Evolutionary conservation across 1,284 basidiomycete species (phyloP).

Genomic region (Trichosporon asahii): DNA sequence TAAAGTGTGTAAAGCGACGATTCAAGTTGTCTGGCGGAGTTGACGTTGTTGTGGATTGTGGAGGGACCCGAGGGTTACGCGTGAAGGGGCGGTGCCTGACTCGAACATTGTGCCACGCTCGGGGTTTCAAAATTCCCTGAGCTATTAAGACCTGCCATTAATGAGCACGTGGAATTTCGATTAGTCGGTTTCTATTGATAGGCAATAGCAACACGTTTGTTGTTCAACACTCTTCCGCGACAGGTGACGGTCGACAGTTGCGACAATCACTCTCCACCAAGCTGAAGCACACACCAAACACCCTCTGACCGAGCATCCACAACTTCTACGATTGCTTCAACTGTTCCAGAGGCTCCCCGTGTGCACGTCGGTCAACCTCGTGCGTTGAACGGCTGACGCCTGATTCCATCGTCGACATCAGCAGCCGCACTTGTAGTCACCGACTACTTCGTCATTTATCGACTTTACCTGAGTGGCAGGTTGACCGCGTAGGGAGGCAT

Average conservation of each 20-base stretch:
- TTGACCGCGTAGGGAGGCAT: not conserved
- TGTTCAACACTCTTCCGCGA: not conserved
- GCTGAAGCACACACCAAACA: not conserved
- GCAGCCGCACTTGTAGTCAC: not conserved
- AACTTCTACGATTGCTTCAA: not conserved
- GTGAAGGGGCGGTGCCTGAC: not conserved
- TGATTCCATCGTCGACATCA: not conserved
- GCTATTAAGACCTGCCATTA: not conserved
- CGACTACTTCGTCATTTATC: not conserved
- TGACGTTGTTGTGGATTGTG: slow-evolving; percentile 6
- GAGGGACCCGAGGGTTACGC: not conserved
- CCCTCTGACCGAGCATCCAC: not conserved
- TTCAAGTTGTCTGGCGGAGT: not conserved
- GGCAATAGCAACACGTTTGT: not conserved
- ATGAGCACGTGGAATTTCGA: not conserved
- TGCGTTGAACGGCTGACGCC: too few species aligned
- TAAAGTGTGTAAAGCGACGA: not conserved
- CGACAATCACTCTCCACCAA: not conserved
- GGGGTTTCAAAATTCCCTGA: not conserved
- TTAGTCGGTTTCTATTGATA: not conserved
- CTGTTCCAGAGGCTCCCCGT: not conserved
- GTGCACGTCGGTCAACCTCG: not conserved
- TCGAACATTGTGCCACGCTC: slow-evolving; percentile 1
- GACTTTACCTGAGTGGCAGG: not conserved
- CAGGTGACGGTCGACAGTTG: not conserved